phyloP scores from a whole-genome alignment of 345 rosid species.

The Kandelia obovata region DNA sequence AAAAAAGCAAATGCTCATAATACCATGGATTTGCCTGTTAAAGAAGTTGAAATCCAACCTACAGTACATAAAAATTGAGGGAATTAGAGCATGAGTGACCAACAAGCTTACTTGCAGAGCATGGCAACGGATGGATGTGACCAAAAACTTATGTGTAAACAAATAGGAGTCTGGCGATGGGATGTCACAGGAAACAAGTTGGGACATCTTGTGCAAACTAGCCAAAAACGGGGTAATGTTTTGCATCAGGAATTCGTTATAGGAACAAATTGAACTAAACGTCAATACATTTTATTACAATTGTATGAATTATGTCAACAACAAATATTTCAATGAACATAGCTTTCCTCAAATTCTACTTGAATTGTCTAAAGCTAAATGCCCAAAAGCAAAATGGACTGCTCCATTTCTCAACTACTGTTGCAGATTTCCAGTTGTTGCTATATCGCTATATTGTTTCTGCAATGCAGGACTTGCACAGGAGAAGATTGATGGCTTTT shows the following conservation, averaged over 20 bases:
- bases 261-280: conserved; percentile 13
- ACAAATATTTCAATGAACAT: neutral
- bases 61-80: conserved; percentile 22
- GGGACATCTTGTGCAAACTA: conserved; percentile 17
- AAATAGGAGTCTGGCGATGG: conserved; percentile 19
- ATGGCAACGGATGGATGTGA: conserved; percentile 12
- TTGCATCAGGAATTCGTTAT: conserved; percentile 16
- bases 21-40: conserved; percentile 12
- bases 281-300: neutral
- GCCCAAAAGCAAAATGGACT: neutral
- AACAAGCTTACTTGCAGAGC: conserved; percentile 8
- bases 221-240: neutral
- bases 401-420: neutral
- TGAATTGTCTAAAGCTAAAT: neutral
- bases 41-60: conserved; percentile 19
- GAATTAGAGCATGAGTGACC: neutral
- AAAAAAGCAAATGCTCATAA: conserved; percentile 20
- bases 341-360: neutral
- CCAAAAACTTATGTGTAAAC: conserved; percentile 21
- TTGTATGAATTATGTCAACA: neutral
- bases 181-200: conserved; percentile 2
- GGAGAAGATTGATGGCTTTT: conserved; percentile 55
- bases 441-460: conserved; percentile 39
- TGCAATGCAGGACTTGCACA: conserved; percentile 55
- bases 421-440: conserved; percentile 8